A percentile compares a stretch with the other conserved stretches of the same genome.
phyloP scores from a whole-genome alignment of 305 asterid species.

The Euphrasia arctica region DNA sequence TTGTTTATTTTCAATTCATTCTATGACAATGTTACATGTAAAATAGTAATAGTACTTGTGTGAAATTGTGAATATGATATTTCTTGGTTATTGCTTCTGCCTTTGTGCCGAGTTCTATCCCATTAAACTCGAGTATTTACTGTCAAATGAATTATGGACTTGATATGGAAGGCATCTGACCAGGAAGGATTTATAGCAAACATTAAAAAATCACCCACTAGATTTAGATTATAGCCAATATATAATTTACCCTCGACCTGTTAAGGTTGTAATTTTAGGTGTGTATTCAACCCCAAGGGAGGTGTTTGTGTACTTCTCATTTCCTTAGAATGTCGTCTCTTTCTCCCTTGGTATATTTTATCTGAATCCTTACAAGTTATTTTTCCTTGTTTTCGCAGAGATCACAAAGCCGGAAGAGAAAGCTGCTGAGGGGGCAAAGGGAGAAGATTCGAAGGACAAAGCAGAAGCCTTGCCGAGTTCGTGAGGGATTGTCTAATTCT shows the following conservation, averaged over 20 bases:
- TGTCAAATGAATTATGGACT: background rate
- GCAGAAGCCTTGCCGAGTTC: constrained; percentile 26
- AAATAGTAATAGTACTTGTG: background rate
- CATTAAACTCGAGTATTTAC: background rate
- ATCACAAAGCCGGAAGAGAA: constrained; percentile 38
- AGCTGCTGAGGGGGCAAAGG: constrained; percentile 38
- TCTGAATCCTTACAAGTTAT: background rate
- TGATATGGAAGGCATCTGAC: background rate
- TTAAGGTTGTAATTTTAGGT: background rate
- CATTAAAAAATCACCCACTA: background rate
- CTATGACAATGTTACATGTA: background rate
- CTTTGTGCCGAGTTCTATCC: background rate
- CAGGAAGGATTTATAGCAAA: background rate
- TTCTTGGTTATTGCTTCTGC: background rate
- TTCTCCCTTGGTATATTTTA: background rate
- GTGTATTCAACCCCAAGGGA: too few species aligned
- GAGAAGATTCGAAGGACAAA: constrained; percentile 33
- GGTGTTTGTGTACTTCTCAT: background rate
- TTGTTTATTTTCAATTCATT: background rate
- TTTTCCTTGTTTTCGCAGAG: constrained; percentile 33
- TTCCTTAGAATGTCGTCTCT: background rate
- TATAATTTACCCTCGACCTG: background rate
- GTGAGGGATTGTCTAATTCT: constrained; percentile 23
- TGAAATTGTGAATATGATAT: background rate
- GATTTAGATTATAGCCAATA: too few species aligned